These are phyloP conservation scores for maize (Zea mays) DNA, from an alignment of 176 grass and related monocot genomes.

Conservation along the genomic window Zm-B73-REFERENCE-NAM-5.0 NC_050096.1:250837501-250838000, in stretches of 20 bases:
- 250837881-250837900: background rate
- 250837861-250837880: background rate
- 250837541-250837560: background rate
- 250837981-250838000: background rate
- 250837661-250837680: background rate
- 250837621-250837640: background rate
- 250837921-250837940: background rate
- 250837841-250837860: background rate
- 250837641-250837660: background rate
- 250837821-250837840: background rate
- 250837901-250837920: constrained; percentile 6
- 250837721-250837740: background rate
- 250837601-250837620: background rate
- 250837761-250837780: background rate
- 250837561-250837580: background rate
- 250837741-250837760: constrained; percentile 1
- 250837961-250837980: background rate
- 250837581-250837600: background rate
- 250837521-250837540: background rate
- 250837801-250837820: background rate
- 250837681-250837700: background rate
- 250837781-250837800: background rate
- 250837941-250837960: background rate
- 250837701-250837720: background rate
- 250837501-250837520: background rate